A percentile compares a stretch with the other conserved stretches of the same genome.
These are phyloP conservation scores for Spergularia bocconei DNA, from an alignment of 148 eudicot genomes.

Conservation along the genomic window DNA sequence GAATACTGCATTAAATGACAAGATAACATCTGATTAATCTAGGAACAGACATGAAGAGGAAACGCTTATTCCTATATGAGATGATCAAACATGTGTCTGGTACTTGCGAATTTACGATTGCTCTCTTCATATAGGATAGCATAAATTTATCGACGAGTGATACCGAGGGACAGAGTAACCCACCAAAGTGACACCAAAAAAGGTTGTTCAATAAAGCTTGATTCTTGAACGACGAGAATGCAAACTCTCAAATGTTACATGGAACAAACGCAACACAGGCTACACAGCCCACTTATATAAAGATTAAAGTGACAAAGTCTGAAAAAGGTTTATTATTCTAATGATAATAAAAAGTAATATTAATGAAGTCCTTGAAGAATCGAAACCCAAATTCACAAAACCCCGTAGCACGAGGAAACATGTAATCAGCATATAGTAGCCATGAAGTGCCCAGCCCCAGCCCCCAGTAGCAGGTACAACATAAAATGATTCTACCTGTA, in stretches of 20 bases:
- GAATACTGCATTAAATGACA: neutral
- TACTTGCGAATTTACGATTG: neutral
- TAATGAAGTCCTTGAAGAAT: neutral
- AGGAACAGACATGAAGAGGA: neutral
- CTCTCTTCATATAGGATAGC: neutral
- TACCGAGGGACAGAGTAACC: neutral
- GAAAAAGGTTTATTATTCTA: too few species aligned
- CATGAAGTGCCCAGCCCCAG: neutral
- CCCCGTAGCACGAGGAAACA: constrained; percentile 1
- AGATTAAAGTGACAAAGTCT: constrained; percentile 1
- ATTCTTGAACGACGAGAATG: neutral
- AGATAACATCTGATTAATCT: neutral
- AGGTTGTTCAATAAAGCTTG: neutral
- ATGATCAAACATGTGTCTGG: neutral
- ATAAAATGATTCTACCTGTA: constrained; percentile 43
- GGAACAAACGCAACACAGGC: neutral
- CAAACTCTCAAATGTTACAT: neutral
- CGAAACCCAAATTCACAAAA: neutral
- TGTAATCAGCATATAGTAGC: neutral
- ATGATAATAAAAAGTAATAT: too few species aligned
- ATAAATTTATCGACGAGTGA: too few species aligned
- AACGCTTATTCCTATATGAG: constrained; percentile 3
- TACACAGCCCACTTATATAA: neutral
- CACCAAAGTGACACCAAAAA: neutral
- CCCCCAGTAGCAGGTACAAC: neutral